A percentile compares a stretch with the other conserved stretches of the same genome.
Conservation (phyloP, 1,139 yeast species). For the Yamadazyma triangularis region DNA sequence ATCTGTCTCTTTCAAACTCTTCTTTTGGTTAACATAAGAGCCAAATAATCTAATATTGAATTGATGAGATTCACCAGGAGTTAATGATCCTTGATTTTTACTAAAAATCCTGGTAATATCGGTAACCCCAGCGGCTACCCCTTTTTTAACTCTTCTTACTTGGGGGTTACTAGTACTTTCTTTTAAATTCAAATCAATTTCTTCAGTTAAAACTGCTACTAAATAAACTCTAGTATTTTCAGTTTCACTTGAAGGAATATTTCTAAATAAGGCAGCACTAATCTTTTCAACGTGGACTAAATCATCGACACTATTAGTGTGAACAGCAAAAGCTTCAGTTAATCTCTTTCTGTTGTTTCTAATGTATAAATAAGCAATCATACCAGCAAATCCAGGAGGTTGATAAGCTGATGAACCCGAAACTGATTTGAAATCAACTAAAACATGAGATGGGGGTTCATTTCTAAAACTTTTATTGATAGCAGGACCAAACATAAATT, state of each 20-base stretch:
- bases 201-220: conserved; percentile 67
- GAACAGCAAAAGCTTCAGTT: conserved; percentile 78
- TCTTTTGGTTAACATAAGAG: conserved; percentile 49
- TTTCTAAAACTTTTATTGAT: conserved; percentile 43
- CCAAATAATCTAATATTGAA: conserved; percentile 72
- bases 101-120: conserved; percentile 80
- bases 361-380: conserved; percentile 70
- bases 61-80: conserved; percentile 63
- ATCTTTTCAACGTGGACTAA: conserved; percentile 60
- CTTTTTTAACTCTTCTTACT: conserved; percentile 58
- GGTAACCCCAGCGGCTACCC: conserved; percentile 86
- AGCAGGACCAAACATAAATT: conserved; percentile 40
- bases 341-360: conserved; percentile 62
- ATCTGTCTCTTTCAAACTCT: conserved; percentile 17
- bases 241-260: conserved; percentile 68
- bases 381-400: conserved; percentile 67
- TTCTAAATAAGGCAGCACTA: conserved; percentile 76
- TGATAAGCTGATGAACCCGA: conserved; percentile 56
- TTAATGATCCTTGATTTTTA: conserved; percentile 54
- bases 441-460: conserved; percentile 66
- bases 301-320: conserved; percentile 55
- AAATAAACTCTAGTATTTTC: conserved; percentile 60
- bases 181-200: conserved; percentile 35
- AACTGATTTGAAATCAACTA: conserved; percentile 77
- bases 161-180: conserved; percentile 18